Base-by-base conservation (phyloP, 805 yeast genomes). In the Candida xyloterini region DNA sequence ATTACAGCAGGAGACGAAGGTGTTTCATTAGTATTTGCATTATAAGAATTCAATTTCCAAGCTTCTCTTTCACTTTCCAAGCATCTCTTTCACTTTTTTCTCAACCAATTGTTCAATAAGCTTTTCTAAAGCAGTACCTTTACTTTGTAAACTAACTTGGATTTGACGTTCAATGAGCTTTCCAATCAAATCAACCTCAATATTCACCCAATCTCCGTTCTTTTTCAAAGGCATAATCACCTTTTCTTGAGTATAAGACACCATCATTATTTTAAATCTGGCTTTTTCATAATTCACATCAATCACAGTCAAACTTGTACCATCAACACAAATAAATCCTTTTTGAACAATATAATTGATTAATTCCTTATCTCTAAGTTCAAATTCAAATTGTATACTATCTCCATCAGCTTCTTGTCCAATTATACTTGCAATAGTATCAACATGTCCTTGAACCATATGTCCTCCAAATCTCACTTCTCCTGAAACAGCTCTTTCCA, bases 1-100 rank as follows among this genome's bases (percentile, higher is more conserved):
- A 73, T 89, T 26, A 87, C 97, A 15, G 99, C 96, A 10, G 97
- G 97, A 48, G 99, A 93, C 61, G 99, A 93, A 63, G 96, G 96
- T 51, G 96, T 93, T 23, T 78, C 95, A 10, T 68, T 91, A 48
- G 76, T 91, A 9, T 89, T 79, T 52, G 69, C 71, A 15, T 25
- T 60, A 15, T 56, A 33, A 28, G 10, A 25, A n/a, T 13, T 23
- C 15, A 23, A 10, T 27, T 33, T 10, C 16, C n/a, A 32, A 38
- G 18, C 27, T 20, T 20, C 24, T 46, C 48, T 28, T 13, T 23
- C 15, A 23, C 11, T 27, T 33, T 10, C 16, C n/a, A 32, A 38
- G 18, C 27, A 26, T 20, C 24, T 46, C 48, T 28, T 50, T 41
- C 31, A 76, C 49, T 41, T 71, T 73, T 28, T 62, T 62, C 22